phyloP scores from a whole-genome alignment of 129 eudicot species.

The Ambrosia artemisiifolia region DNA sequence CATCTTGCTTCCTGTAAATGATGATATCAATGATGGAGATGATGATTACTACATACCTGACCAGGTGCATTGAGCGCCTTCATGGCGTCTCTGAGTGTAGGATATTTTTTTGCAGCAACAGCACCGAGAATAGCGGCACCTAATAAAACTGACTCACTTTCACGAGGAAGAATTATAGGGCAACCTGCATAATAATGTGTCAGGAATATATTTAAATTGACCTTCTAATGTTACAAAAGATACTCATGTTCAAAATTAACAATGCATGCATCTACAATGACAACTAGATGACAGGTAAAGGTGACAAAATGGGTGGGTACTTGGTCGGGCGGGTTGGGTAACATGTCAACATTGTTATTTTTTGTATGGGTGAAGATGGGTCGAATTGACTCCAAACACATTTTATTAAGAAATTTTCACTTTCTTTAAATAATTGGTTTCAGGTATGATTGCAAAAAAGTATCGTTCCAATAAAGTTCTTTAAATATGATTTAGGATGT shows the following conservation, averaged over 20 bases:
- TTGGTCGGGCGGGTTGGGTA: too few relatives aligned
- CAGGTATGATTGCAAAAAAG: too few relatives aligned
- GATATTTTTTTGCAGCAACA: slow-evolving; percentile 86
- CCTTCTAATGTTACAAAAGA: not conserved
- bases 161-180: slow-evolving; percentile 84
- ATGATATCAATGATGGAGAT: not conserved
- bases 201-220: not conserved
- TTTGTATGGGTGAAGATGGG: too few relatives aligned
- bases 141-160: slow-evolving; percentile 87
- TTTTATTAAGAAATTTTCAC: too few relatives aligned
- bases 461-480: too few relatives aligned
- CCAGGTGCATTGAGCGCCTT: slow-evolving; percentile 91
- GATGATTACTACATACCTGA: slow-evolving; percentile 45
- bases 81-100: slow-evolving; percentile 80
- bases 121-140: slow-evolving; percentile 98
- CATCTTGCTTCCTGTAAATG: slow-evolving; percentile 4
- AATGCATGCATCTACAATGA: too few relatives aligned
- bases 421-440: too few relatives aligned
- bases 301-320: too few relatives aligned
- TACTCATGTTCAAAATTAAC: not conserved
- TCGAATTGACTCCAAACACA: too few relatives aligned
- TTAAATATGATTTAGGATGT: too few relatives aligned
- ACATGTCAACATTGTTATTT: too few relatives aligned
- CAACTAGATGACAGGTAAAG: too few relatives aligned
- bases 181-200: slow-evolving; percentile 49